Conservation (phyloP, 164 flowering plant genomes). For the Tetrastigma voinierianum region DNA sequence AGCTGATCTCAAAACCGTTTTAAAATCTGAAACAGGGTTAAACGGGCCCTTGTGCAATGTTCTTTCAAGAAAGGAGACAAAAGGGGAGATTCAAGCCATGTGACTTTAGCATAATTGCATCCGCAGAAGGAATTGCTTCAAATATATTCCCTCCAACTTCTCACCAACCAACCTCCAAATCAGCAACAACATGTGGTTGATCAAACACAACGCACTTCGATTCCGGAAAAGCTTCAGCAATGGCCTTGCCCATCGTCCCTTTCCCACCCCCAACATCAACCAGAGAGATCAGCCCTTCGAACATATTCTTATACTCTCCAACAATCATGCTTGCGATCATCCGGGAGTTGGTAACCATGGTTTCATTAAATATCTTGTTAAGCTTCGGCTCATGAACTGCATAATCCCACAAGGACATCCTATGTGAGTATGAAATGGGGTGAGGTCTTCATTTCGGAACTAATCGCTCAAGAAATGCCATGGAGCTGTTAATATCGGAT, state of each 20-base stretch:
- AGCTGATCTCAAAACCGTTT: too few species aligned
- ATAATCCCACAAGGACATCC: slow-evolving; percentile 15
- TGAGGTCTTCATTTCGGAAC: slow-evolving; percentile 14
- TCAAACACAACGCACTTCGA: slow-evolving; percentile 25
- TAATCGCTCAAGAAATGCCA: slow-evolving; percentile 20
- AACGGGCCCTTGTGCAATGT: too few species aligned
- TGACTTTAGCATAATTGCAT: slow-evolving; percentile 30
- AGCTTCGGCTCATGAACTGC: slow-evolving; percentile 5
- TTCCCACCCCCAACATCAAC: slow-evolving; percentile 32
- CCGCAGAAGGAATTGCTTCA: slow-evolving; percentile 28
- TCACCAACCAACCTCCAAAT: slow-evolving; percentile 3
- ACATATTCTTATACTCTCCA: slow-evolving; percentile 12
- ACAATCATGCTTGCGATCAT: slow-evolving; percentile 11
- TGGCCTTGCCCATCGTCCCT: slow-evolving; percentile 16
- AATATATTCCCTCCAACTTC: slow-evolving; percentile 33
- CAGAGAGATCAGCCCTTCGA: slow-evolving; percentile 22
- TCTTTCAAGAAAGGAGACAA: too few species aligned
- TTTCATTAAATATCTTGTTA: slow-evolving; percentile 9
- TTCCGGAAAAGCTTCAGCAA: slow-evolving; percentile 21
- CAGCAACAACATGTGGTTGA: slow-evolving; percentile 33
- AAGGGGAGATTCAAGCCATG: background rate
- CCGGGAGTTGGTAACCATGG: slow-evolving; percentile 19
- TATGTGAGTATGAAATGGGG: slow-evolving; percentile 26
- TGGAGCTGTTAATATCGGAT: slow-evolving; percentile 22
- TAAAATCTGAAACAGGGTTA: too few species aligned